A percentile compares a stretch with the other conserved stretches of the same genome.
These are phyloP conservation scores for Stephanodiscus triporus DNA, from an alignment of 108 stramenopile species.

Conservation along the genomic window DNA sequence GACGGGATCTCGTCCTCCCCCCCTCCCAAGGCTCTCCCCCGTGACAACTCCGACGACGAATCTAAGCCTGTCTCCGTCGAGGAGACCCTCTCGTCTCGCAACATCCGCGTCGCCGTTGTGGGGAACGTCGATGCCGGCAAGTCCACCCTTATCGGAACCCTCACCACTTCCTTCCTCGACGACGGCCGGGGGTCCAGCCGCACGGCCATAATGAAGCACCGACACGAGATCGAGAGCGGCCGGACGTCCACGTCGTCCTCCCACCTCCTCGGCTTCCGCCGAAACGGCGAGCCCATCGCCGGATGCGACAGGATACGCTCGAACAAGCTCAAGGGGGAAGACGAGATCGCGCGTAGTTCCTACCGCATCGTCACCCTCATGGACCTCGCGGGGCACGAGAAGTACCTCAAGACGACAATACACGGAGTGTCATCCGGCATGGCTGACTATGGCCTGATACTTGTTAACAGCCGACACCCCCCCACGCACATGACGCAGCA, in stretches of 20 bases:
- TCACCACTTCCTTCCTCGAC: conserved; percentile 90
- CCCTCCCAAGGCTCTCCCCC: background rate
- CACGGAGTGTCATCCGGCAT: conserved; percentile 95
- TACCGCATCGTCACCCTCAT: conserved; percentile 91
- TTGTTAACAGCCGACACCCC: conserved; percentile 97
- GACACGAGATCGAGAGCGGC: conserved; percentile 98
- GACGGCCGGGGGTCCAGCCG: conserved; percentile 96
- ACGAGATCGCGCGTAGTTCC: conserved; percentile 82
- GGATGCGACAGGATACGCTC: conserved; percentile 68
- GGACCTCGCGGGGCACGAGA: conserved; percentile 99
- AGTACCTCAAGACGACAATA: conserved; percentile 98
- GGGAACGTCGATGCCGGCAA: conserved; percentile 99
- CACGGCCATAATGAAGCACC: conserved; percentile 94
- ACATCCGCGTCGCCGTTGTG: conserved; percentile 94
- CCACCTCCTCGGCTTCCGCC: conserved; percentile 93
- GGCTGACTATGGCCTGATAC: conserved; percentile 94
- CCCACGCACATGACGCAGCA: conserved; percentile 98
- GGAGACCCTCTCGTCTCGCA: conserved; percentile 80
- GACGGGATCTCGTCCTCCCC: no score
- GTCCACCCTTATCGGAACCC: conserved; percentile 92
- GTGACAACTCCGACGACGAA: background rate
- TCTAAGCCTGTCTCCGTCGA: conserved; percentile 42
- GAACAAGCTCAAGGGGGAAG: conserved; percentile 77
- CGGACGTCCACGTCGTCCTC: conserved; percentile 94
- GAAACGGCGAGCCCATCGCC: conserved; percentile 77